Evolutionary conservation across 2,329 filamentous ascomycete species (phyloP), one percentile per base, ranked within the genome.

Genomic region (Pseudogymnoascus sp.): DNA sequence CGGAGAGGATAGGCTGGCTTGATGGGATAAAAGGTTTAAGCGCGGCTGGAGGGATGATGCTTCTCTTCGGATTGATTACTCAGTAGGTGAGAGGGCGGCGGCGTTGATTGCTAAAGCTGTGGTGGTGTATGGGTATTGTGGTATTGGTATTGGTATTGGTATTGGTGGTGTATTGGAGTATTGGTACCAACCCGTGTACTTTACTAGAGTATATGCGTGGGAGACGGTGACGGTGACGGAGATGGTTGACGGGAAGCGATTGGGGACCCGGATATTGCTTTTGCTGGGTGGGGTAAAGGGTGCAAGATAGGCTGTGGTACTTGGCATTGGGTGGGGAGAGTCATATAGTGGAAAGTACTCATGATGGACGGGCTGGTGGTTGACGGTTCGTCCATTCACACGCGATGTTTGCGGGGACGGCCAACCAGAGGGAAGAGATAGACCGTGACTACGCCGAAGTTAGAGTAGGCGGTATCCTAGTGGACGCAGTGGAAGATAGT

Each of bases 21-120:
- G 47, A 31, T 53, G 19, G 11, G 8, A 53, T 53, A 24, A 53
- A 53, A 53, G 14, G 26, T 53, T 31, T 53, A 53, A 53, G 47
- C 47, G 47, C 26, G 47, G 47, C 47, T 53, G 8, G 26, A 31
- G 26, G 4, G 26, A 53, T 53, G n/a, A 53, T 53, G 8, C 3
- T 31, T 2, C 7, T 53, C n/a, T 53, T 14, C 4, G 44, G 21
- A 53, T 53, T 53, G 47, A 53, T 53, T 53, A 53, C 47, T 53
- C 47, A 53, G 14, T 53, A 16, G 26, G 11, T 16, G 14, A 24
- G n/a, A 29, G 44, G 24, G 44, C 24, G 44, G 44, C 44, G 44
- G 24, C 44, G 44, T 53, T 53, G 44, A 53, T 53, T 53, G 44
- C 44, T 53, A 53, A 53, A 53, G 44, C 44, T 50, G 14, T 16